phyloP scores from a whole-genome alignment of 441 rosid genomes.

The Omphalea diandra region DNA sequence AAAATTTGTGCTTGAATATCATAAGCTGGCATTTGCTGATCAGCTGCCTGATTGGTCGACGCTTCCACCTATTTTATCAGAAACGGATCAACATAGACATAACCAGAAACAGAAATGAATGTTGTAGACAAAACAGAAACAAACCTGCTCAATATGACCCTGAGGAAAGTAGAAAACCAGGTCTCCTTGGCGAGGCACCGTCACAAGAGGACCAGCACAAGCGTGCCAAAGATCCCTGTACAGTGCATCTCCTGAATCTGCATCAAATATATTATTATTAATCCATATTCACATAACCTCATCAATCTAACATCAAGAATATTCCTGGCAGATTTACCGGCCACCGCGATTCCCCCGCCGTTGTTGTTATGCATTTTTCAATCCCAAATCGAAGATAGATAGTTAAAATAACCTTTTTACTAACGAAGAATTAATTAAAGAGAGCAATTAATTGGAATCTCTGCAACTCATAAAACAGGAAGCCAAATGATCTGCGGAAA shows the following conservation, averaged over 20 bases:
- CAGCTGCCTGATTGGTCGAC: slow-evolving; percentile 81
- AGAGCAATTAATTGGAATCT: no score
- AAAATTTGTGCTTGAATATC: slow-evolving; percentile 72
- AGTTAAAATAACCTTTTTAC: no score
- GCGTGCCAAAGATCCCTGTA: slow-evolving; percentile 91
- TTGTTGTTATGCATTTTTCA: no score
- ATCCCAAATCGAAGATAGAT: no score
- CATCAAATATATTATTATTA: slow-evolving; percentile 10
- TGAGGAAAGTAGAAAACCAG: no score
- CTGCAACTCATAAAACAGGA: slow-evolving; percentile 5
- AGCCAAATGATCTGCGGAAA: slow-evolving; percentile 13
- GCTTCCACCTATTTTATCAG: slow-evolving; percentile 74
- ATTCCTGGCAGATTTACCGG: not conserved
- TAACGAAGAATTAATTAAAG: no score
- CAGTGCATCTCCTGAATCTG: slow-evolving; percentile 62
- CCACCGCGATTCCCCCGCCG: not conserved
- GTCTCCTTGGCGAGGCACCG: slow-evolving; percentile 71
- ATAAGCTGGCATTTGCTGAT: slow-evolving; percentile 81
- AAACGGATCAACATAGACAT: slow-evolving; percentile 16
- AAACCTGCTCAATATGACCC: slow-evolving; percentile 84
- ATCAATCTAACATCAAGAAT: not conserved
- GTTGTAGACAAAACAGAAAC: not conserved
- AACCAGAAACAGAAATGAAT: slow-evolving; percentile 22
- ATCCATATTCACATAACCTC: not conserved
- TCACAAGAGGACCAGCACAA: slow-evolving; percentile 88